A percentile compares a stretch with the other conserved stretches of the same genome.
Evolutionary conservation across 306 rosid genomes (phyloP).

Genomic region (Pyrus bretschneideri): DNA sequence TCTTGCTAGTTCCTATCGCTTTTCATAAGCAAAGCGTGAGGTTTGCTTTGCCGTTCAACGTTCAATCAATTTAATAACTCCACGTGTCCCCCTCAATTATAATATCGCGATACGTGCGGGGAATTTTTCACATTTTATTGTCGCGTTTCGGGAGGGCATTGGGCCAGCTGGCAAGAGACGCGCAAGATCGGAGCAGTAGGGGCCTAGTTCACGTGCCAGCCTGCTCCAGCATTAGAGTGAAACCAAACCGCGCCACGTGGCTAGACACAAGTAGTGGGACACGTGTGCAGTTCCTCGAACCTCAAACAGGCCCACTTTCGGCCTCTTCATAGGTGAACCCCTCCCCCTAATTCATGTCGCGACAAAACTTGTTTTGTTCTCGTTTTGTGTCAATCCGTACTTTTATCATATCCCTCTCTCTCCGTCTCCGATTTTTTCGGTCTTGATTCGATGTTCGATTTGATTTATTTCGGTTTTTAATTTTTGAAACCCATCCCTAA

Average conservation of each 20-base stretch:
- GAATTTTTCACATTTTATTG: background rate
- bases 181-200: constrained; percentile 22
- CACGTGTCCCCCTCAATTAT: too few species aligned
- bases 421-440: background rate
- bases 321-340: constrained; percentile 18
- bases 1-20: background rate
- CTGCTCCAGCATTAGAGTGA: background rate
- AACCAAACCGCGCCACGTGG: constrained; percentile 20
- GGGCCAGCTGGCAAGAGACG: constrained; percentile 30
- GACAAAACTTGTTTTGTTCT: constrained; percentile 30
- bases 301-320: constrained; percentile 42
- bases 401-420: constrained; percentile 17
- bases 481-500: background rate
- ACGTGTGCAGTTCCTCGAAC: constrained; percentile 29
- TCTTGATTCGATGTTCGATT: too few species aligned
- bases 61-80: constrained; percentile 2
- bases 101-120: background rate
- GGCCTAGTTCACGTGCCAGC: constrained; percentile 47
- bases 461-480: too few species aligned
- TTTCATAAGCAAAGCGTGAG: constrained; percentile 16
- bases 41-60: background rate
- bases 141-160: constrained; percentile 21
- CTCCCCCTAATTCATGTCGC: constrained; percentile 16
- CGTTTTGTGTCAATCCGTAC: background rate
- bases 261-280: background rate